Evolutionary conservation across 2,329 filamentous ascomycete genomes (phyloP).

Genomic region (Xylaria sp.): DNA sequence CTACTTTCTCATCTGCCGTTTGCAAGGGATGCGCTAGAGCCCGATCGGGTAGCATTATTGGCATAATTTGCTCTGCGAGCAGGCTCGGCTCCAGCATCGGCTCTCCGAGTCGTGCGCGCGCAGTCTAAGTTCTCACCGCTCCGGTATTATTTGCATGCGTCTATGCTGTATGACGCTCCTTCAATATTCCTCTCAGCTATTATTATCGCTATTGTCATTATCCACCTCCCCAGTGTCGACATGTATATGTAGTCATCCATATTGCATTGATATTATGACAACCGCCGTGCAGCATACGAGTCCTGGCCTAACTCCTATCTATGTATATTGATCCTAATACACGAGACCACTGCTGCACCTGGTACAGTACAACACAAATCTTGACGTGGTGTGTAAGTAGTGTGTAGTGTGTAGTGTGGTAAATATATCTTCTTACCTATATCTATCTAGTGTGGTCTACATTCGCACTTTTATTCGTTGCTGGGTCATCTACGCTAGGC

Average conservation of each 20-base stretch:
- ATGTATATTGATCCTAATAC: no score
- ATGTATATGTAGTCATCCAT: not conserved
- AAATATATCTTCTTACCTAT: no score
- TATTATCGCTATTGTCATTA: conserved; percentile 4
- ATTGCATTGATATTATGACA: not conserved
- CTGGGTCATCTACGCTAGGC: no score
- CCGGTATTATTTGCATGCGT: not conserved
- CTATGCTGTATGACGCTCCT: not conserved
- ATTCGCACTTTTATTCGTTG: no score
- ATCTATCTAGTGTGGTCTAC: no score
- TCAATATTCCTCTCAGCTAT: conserved; percentile 11
- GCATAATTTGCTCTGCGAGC: not conserved
- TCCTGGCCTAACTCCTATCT: no score
- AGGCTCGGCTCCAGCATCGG: not conserved
- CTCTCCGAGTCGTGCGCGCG: not conserved
- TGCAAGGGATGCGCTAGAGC: not conserved
- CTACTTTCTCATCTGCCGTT: conserved; percentile 1
- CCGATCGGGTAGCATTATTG: not conserved
- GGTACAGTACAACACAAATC: no score
- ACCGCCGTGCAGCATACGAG: no score
- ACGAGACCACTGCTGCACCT: no score
- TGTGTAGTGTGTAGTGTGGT: no score
- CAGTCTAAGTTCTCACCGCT: conserved; percentile 16
- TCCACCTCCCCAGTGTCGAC: not conserved
- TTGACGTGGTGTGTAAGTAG: no score